Evolutionary conservation across 495 filamentous ascomycete genomes (phyloP).

Genomic region (Filosporella fistucella): DNA sequence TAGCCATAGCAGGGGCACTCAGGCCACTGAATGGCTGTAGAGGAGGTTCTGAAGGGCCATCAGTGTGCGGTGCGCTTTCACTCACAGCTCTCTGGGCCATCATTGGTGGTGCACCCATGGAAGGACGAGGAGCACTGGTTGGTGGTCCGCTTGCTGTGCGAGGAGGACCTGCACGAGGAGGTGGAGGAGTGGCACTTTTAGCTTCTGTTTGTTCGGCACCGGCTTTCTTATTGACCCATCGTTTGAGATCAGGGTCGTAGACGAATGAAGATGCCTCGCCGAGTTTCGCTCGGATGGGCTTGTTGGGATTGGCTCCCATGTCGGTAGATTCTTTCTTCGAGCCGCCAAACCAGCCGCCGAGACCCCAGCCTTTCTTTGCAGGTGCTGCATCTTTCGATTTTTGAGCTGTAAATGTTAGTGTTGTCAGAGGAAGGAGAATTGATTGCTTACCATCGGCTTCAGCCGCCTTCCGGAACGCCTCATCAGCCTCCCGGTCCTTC

Average conservation of each 20-base stretch:
- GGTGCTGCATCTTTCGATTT: slow-evolving; percentile 30
- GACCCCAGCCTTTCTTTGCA: slow-evolving; percentile 75
- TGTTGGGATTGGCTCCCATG: slow-evolving; percentile 37
- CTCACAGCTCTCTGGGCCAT: slow-evolving; percentile 5
- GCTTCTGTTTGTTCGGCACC: slow-evolving; percentile 46
- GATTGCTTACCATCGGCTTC: slow-evolving; percentile 73
- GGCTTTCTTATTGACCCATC: slow-evolving; percentile 97
- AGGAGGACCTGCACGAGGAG: slow-evolving; percentile 29
- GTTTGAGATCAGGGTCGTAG: slow-evolving; percentile 90
- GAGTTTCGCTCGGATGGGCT: slow-evolving; percentile 88
- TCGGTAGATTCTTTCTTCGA: slow-evolving; percentile 37
- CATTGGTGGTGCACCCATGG: neutral
- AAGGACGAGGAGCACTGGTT: slow-evolving; percentile 7
- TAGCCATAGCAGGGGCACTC: neutral
- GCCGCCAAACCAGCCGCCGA: slow-evolving; percentile 72
- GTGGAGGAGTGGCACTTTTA: slow-evolving; percentile 44
- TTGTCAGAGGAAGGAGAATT: neutral
- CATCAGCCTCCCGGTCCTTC: slow-evolving; percentile 60
- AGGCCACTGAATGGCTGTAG: neutral
- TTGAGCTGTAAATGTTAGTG: slow-evolving; percentile 31
- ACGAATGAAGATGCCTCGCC: slow-evolving; percentile 91
- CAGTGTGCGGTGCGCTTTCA: slow-evolving; percentile 5
- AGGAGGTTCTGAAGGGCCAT: slow-evolving; percentile 19
- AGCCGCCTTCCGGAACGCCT: slow-evolving; percentile 76
- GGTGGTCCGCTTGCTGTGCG: slow-evolving; percentile 17